Evolutionary conservation across 2,329 filamentous ascomycete genomes (phyloP).

Genomic region (Nemania serpens): DNA sequence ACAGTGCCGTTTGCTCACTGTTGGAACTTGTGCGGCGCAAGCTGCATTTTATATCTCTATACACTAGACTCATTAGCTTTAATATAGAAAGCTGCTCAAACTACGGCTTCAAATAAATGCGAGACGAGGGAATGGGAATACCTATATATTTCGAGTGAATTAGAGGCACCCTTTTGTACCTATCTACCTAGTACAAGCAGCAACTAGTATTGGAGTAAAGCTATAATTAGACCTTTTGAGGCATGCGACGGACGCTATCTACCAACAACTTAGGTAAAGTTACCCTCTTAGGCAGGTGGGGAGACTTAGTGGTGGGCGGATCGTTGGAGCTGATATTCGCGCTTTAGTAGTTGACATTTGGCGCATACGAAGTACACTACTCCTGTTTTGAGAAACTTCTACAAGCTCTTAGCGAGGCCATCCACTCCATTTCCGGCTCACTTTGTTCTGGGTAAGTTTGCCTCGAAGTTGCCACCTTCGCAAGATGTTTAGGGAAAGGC

Average conservation of each 20-base stretch:
- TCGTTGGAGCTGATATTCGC: background rate
- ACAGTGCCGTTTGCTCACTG: background rate
- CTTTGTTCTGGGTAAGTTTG: too few species aligned
- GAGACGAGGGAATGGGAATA: background rate
- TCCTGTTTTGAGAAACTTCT: too few species aligned
- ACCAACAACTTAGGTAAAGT: too few species aligned
- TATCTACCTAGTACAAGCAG: background rate
- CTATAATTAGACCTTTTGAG: conserved; percentile 5
- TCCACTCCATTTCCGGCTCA: too few species aligned
- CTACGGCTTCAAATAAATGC: background rate
- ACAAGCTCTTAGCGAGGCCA: too few species aligned
- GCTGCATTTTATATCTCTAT: background rate
- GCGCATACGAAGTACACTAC: background rate
- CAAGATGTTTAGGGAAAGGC: background rate
- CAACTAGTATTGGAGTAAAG: background rate
- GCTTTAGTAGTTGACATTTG: background rate
- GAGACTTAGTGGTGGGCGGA: too few species aligned
- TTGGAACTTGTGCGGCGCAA: background rate
- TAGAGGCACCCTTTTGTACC: background rate
- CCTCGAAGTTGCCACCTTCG: background rate
- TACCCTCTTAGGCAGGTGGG: too few species aligned
- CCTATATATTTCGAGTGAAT: background rate
- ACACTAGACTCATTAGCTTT: background rate
- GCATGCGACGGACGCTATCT: background rate
- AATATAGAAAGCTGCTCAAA: background rate